Conservation (phyloP, 305 asterid species). For the Fraxinus baroniana region DNA sequence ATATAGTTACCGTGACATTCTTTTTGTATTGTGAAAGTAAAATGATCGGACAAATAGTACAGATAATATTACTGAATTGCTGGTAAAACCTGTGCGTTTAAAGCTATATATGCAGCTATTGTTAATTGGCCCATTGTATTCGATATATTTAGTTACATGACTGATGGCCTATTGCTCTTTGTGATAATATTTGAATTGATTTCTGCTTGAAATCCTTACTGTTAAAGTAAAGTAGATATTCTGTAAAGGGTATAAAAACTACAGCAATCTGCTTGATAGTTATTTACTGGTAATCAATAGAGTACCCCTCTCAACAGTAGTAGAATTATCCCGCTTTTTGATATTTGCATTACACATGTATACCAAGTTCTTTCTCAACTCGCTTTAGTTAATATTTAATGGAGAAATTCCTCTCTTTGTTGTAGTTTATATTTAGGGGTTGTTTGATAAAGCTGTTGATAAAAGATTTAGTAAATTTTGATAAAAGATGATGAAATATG, state of each 20-base stretch:
- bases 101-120: conserved; percentile 8
- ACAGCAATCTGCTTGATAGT: not conserved
- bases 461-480: no score
- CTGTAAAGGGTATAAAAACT: not conserved
- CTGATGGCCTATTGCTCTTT: not conserved
- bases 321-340: not conserved
- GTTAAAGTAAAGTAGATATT: not conserved
- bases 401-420: not conserved
- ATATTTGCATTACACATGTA: not conserved
- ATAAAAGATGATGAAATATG: not conserved
- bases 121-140: not conserved
- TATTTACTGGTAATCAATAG: not conserved
- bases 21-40: conserved; percentile 2
- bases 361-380: not conserved
- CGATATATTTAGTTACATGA: conserved; percentile 3
- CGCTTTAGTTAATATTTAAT: not conserved
- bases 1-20: not conserved
- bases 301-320: not conserved
- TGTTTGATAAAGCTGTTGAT: not conserved
- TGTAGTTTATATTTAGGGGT: not conserved
- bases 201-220: conserved; percentile 10
- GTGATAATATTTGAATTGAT: not conserved
- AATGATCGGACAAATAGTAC: not conserved
- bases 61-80: not conserved
- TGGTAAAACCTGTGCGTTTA: not conserved